Evolutionary conservation across 1,139 yeast genomes (phyloP).

Genomic region (Yamadazyma mexicana): DNA sequence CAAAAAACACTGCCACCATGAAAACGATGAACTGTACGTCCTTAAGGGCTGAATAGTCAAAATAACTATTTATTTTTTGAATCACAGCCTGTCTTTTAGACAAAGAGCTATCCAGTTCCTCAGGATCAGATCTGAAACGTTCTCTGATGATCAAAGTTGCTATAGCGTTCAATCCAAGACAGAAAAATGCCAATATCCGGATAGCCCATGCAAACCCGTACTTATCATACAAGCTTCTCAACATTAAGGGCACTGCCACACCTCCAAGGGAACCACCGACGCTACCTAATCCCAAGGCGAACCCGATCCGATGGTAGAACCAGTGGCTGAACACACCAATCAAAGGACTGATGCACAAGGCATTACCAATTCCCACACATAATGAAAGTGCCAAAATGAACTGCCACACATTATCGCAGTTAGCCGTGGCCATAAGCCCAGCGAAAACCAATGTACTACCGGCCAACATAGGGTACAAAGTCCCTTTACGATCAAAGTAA

Average conservation of each 20-base stretch:
- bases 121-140: conserved; percentile 27
- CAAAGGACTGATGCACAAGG: conserved; percentile 56
- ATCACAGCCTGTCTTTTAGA: conserved; percentile 8
- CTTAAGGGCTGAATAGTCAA: conserved; percentile 20
- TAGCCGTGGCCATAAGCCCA: conserved; percentile 55
- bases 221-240: conserved; percentile 49
- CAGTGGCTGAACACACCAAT: conserved; percentile 61
- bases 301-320: conserved; percentile 53
- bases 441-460: conserved; percentile 46
- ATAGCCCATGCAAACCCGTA: conserved; percentile 67
- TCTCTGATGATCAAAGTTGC: conserved; percentile 49
- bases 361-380: conserved; percentile 55
- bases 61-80: conserved; percentile 1
- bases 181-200: conserved; percentile 52
- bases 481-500: conserved; percentile 50
- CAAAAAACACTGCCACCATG: conserved; percentile 42
- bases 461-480: conserved; percentile 38
- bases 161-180: conserved; percentile 38
- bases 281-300: conserved; percentile 58
- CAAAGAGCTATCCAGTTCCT: conserved; percentile 3
- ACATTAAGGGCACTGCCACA: conserved; percentile 56
- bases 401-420: conserved; percentile 49
- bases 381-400: conserved; percentile 52
- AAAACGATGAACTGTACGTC: conserved; percentile 24
- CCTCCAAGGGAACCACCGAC: conserved; percentile 70